A percentile compares a stretch with the other conserved stretches of the same genome.
Conservation (phyloP, 1,284 basidiomycete genomes). For the Microbotryum violaceum region DNA sequence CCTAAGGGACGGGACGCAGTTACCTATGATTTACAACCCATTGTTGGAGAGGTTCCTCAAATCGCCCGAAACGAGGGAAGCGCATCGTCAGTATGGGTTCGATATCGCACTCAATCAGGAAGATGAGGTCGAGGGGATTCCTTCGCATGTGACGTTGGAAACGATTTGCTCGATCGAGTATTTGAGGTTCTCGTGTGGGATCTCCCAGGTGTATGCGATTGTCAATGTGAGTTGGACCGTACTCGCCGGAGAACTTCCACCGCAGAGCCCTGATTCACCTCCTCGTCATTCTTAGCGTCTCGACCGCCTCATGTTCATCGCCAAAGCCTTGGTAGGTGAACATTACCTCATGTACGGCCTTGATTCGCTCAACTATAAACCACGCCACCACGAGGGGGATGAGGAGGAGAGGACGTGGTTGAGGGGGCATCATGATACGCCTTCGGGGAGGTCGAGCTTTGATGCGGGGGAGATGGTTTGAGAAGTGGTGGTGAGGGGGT, state of each 20-base stretch:
- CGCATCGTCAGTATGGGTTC: conserved; percentile 18
- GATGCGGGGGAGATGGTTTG: neutral
- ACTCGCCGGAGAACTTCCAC: no score
- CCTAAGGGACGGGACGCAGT: conserved; percentile 11
- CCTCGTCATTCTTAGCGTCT: conserved; percentile 3
- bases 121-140: conserved; percentile 22
- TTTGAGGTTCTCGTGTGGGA: conserved; percentile 25
- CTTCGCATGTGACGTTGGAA: conserved; percentile 25
- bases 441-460: conserved; percentile 16
- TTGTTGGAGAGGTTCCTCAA: conserved; percentile 28
- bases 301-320: conserved; percentile 28
- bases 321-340: conserved; percentile 30
- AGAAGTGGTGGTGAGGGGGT: no score
- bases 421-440: neutral
- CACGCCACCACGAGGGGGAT: neutral
- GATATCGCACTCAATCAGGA: conserved; percentile 15
- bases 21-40: conserved; percentile 27
- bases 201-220: conserved; percentile 23
- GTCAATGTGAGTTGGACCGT: conserved; percentile 5
- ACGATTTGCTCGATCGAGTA: conserved; percentile 31
- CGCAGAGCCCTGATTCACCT: neutral
- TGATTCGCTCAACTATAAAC: conserved; percentile 1
- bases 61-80: conserved; percentile 16
- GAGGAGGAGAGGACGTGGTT: neutral
- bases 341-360: conserved; percentile 28